Percentiles rank a stretch among this genome's conserved stretches.
Conservation (phyloP, 2,329 filamentous ascomycete genomes). For the Truncatella angustata region DNA sequence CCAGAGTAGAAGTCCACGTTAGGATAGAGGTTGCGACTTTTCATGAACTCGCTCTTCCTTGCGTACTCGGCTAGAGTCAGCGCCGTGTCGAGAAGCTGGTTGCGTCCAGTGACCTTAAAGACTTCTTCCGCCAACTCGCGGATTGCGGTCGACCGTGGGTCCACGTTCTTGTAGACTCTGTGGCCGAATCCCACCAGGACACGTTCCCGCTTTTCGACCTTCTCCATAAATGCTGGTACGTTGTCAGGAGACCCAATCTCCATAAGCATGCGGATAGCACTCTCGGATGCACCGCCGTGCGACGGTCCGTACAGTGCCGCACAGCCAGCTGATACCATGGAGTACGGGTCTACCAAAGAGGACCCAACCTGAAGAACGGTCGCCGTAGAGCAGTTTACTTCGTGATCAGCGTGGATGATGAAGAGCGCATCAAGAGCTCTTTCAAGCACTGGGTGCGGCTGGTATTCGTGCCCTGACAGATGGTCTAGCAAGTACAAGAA, state of each 20-base stretch:
- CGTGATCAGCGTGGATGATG: conserved; percentile 57
- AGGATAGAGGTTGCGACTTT: conserved; percentile 46
- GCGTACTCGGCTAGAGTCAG: conserved; percentile 44
- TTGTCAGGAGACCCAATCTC: conserved; percentile 49
- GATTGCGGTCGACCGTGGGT: conserved; percentile 51
- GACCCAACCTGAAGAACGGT: conserved; percentile 56
- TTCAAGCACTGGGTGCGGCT: conserved; percentile 47
- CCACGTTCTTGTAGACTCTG: conserved; percentile 52
- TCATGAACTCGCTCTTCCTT: conserved; percentile 45
- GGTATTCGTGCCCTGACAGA: conserved; percentile 43
- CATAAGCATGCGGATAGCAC: conserved; percentile 53
- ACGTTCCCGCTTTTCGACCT: conserved; percentile 48
- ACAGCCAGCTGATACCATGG: conserved; percentile 50
- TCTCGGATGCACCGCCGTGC: conserved; percentile 59
- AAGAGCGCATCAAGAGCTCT: conserved; percentile 52
- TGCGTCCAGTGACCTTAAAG: conserved; percentile 48
- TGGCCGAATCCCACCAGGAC: conserved; percentile 57
- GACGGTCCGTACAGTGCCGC: conserved; percentile 55
- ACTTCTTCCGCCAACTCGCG: conserved; percentile 47
- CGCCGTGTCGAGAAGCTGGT: conserved; percentile 49
- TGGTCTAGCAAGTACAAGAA: conserved; percentile 54
- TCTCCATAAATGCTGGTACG: conserved; percentile 47
- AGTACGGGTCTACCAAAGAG: conserved; percentile 54
- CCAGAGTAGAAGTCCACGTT: conserved; percentile 54
- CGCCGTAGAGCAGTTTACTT: conserved; percentile 57